These are phyloP conservation scores for Fusarium anthophilum DNA, from an alignment of 2,329 filamentous ascomycete genomes.

Conservation along the genomic window DNA sequence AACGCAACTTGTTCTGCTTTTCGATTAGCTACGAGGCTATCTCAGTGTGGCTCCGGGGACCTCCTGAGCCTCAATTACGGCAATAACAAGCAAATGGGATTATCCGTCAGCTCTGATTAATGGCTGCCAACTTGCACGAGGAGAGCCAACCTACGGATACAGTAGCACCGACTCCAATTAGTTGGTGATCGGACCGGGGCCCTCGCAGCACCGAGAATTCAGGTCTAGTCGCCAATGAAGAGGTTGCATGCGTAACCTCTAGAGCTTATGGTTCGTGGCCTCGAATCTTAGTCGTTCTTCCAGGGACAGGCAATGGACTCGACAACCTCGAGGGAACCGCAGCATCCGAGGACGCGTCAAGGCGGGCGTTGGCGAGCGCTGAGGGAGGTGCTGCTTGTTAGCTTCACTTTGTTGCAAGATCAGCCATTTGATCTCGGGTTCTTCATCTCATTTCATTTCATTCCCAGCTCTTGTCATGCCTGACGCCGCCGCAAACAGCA, in stretches of 20 bases:
- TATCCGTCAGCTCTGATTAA: conserved; percentile 30
- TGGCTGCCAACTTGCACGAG: background rate
- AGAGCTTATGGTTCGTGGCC: conserved; percentile 34
- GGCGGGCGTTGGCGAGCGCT: conserved; percentile 24
- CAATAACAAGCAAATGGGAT: conserved; percentile 14
- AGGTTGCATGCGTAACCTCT: conserved; percentile 8
- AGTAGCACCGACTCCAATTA: background rate
- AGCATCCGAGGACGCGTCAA: conserved; percentile 27
- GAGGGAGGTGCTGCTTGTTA: conserved; percentile 2
- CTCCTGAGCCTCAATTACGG: conserved; percentile 31
- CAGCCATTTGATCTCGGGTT: conserved; percentile 16
- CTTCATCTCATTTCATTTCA: conserved; percentile 27
- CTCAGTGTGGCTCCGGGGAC: conserved; percentile 2
- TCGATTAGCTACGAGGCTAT: conserved; percentile 22
- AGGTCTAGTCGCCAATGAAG: conserved; percentile 23
- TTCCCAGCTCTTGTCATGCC: conserved; percentile 25
- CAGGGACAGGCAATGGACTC: conserved; percentile 24
- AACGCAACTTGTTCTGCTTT: conserved; percentile 13
- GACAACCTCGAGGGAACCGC: conserved; percentile 19
- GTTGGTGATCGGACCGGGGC: conserved; percentile 33
- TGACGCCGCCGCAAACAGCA: conserved; percentile 27
- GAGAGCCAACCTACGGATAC: background rate
- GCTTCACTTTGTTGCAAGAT: conserved; percentile 16
- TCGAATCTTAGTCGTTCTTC: conserved; percentile 28
- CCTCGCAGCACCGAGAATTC: conserved; percentile 23